Percentiles rank a stretch among this genome's conserved stretches.
Conservation (phyloP, 208 protist species). For the Leishmania martiniquensis region DNA sequence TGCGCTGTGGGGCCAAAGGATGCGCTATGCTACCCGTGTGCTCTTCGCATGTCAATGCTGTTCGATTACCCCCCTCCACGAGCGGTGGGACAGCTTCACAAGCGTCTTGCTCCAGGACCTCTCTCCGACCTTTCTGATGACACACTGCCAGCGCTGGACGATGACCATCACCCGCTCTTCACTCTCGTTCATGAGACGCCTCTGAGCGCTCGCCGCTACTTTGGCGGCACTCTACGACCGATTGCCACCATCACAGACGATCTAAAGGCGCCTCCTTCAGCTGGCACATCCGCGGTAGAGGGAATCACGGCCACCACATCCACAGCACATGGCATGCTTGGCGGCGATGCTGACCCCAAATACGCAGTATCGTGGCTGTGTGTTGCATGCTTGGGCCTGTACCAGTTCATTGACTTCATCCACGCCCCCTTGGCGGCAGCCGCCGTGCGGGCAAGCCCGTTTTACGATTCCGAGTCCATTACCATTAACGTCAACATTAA, state of each 20-base stretch:
- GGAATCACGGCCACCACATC: neutral
- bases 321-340: slow-evolving; percentile 39
- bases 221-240: slow-evolving; percentile 18
- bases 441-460: slow-evolving; percentile 63
- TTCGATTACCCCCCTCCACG: slow-evolving; percentile 55
- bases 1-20: slow-evolving; percentile 28
- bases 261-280: neutral
- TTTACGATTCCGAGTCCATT: slow-evolving; percentile 64
- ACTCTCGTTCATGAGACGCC: slow-evolving; percentile 76
- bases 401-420: slow-evolving; percentile 86
- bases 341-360: slow-evolving; percentile 27
- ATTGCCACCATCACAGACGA: neutral
- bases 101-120: neutral
- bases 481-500: slow-evolving; percentile 86
- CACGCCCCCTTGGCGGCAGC: slow-evolving; percentile 71
- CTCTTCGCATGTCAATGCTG: slow-evolving; percentile 87
- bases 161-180: slow-evolving; percentile 64
- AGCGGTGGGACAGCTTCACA: slow-evolving; percentile 25
- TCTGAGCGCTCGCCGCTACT: slow-evolving; percentile 59
- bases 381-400: slow-evolving; percentile 80
- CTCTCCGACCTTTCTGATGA: neutral
- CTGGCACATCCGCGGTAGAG: neutral
- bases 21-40: slow-evolving; percentile 76
- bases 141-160: slow-evolving; percentile 46
- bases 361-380: slow-evolving; percentile 59